Base-by-base conservation (phyloP, 1,139 yeast species). In the Meyerozyma guilliermondii region DNA sequence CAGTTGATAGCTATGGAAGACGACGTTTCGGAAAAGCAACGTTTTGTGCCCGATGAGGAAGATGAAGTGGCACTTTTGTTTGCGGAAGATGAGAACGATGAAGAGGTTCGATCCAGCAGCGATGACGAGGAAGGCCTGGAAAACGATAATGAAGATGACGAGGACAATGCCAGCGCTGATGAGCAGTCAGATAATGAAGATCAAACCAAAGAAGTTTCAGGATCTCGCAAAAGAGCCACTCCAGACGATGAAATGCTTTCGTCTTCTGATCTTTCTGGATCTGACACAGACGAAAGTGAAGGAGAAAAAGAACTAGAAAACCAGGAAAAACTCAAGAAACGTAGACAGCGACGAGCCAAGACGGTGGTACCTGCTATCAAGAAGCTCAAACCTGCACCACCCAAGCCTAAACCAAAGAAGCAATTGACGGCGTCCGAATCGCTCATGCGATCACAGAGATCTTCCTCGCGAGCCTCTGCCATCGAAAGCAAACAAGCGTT, bases 1-100 rank as follows among this genome's bases (percentile, higher is more conserved):
- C 82, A 82, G 47, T 72, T 92, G 51, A 68, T 92, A 20, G 84
- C 81, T 47, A 75, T 86, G 35, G 96, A 89, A 55, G 80, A 72
- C 48, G 69, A 62, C 45, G 60, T 66, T 5, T 57, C 62, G 14
- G 68, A 60, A 46, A 68, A 76, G 35, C 51, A 57, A 46, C 53
- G 52, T 41, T 47, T 67, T 28, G 53, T 62, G 27, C 67, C 72
- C 6, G 84, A 80, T 38, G 89, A 86, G 40, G 88, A 83, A 48
- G 92, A 85, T 48, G 84, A 83, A 43, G 81, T 84, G 29, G 80
- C 83, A 49, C 71, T 86, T 45, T 70, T 91, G 48, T 89, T 89
- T 54, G 83, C 80, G 53, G 98, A 89, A 59, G 89, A 86, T 45
- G 98, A 78, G 29, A 85, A 85, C 41, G 97, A 88, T 58, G 80